Evolutionary conservation across 352 stramenopile species (phyloP), one percentile per base, ranked within the genome.

Genomic region (Phytophthora megakarya): DNA sequence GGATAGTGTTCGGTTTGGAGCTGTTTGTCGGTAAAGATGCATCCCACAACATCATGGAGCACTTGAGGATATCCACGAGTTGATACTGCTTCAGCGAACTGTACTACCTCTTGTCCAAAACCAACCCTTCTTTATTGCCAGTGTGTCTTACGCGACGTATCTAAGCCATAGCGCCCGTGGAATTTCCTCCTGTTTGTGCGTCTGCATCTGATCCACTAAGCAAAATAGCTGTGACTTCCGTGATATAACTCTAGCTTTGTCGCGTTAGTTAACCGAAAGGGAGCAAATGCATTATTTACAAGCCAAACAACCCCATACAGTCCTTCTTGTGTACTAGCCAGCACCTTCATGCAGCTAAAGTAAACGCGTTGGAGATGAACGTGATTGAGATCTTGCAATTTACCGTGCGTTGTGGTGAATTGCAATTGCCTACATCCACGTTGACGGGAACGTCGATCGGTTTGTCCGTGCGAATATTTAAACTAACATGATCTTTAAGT

Each of bases 11-110:
- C 9, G 62, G 44, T 40, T 61, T 38, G 39, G 54, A 47, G 54
- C 30, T 18, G 19, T 21, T 48, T 67, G 67, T 16, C 60, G 59
- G 1, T 60, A 60, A 40, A 80, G 56, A 38, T 80, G 76, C 15
- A 70, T 64, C 38, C 71, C 54, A 10, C 72, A 44, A 69, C 43
- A n/a, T 70, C 54, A 28, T 51, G 64, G 45, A 80, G 76, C 72
- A 80, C 40, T 67, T 65, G 3, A 80, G 65, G 42, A 80, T 71
- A 46, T 80, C 35, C 45, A 80, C 72, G 35, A 73, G 67, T 43
- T 80, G 72, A 39, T 75, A 80, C 53, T 76, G 42, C 44, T 80
- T 80, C 11, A 73, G 55, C 46, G 76, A 52, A 40, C 76, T 80
- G 51, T 80, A 80, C 56, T 80, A 64, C 22, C 70, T 66, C 43